Evolutionary conservation across 345 rosid species (phyloP).

Genomic region (Conringia planisiliqua): DNA sequence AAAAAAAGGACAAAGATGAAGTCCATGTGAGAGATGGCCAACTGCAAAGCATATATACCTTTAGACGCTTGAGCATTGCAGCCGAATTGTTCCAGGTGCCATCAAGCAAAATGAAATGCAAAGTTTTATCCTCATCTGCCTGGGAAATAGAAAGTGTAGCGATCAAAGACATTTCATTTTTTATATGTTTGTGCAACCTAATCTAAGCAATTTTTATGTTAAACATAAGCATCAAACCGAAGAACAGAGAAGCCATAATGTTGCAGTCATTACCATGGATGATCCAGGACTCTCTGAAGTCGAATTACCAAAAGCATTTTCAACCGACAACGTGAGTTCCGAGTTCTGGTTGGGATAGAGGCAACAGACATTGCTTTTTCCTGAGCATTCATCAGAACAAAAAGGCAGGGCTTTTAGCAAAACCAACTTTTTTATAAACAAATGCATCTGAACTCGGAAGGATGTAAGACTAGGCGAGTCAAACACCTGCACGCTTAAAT

Average conservation of each 20-base stretch:
- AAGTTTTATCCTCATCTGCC: slow-evolving; percentile 42
- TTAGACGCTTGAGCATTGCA: slow-evolving; percentile 90
- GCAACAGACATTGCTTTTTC: slow-evolving; percentile 73
- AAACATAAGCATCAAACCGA: not conserved
- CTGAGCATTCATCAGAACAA: slow-evolving; percentile 41
- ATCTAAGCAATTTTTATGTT: not conserved
- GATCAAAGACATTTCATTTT: not conserved
- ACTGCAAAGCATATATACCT: slow-evolving; percentile 44
- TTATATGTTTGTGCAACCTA: not conserved
- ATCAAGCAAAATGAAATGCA: slow-evolving; percentile 79
- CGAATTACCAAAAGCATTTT: slow-evolving; percentile 43
- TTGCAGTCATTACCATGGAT: slow-evolving; percentile 36
- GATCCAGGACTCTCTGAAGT: slow-evolving; percentile 33
- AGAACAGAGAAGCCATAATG: slow-evolving; percentile 1
- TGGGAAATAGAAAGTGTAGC: slow-evolving; percentile 37
- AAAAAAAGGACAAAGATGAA: not conserved
- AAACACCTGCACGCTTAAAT: slow-evolving; percentile 67
- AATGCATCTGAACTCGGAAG: not conserved
- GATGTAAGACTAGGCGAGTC: not conserved
- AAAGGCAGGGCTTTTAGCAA: slow-evolving; percentile 3
- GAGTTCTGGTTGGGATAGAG: slow-evolving; percentile 83
- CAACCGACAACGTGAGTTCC: slow-evolving; percentile 46
- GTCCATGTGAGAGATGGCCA: not conserved
- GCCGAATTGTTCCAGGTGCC: slow-evolving; percentile 99
- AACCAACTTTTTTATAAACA: not conserved